Percentiles rank a stretch among this genome's conserved stretches.
phyloP scores from a whole-genome alignment of 768 basidiomycete genomes.

The Suillus brevipes region DNA sequence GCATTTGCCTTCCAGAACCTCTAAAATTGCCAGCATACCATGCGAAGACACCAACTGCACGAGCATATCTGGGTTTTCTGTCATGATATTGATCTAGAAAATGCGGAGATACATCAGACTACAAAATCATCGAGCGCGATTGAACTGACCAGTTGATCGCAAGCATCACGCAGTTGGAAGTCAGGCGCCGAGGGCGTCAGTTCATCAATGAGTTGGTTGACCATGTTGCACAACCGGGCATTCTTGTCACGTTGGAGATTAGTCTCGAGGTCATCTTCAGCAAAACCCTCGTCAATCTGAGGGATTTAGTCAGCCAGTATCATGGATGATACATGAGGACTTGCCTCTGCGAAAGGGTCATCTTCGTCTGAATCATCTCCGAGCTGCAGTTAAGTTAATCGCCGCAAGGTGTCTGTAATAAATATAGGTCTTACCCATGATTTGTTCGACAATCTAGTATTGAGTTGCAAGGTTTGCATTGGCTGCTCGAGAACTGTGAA shows the following conservation, averaged over 20 bases:
- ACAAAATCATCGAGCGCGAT: neutral
- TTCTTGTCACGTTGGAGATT: slow-evolving; percentile 93
- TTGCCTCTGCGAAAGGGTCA: slow-evolving; percentile 94
- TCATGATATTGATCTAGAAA: slow-evolving; percentile 69
- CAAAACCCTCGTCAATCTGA: slow-evolving; percentile 91
- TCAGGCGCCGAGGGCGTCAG: slow-evolving; percentile 81
- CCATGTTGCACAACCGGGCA: slow-evolving; percentile 78
- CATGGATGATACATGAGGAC: slow-evolving; percentile 2
- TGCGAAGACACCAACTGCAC: slow-evolving; percentile 87
- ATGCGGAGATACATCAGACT: slow-evolving; percentile 5
- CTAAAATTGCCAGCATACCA: slow-evolving; percentile 92
- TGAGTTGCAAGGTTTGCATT: slow-evolving; percentile 78
- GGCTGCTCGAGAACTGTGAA: slow-evolving; percentile 54
- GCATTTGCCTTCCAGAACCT: slow-evolving; percentile 86
- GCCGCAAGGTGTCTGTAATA: neutral
- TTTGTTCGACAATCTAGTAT: slow-evolving; percentile 82
- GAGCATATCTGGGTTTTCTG: slow-evolving; percentile 83
- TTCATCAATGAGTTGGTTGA: slow-evolving; percentile 85
- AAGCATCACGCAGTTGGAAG: slow-evolving; percentile 79
- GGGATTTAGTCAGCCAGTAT: slow-evolving; percentile 9
- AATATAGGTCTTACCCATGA: slow-evolving; percentile 66
- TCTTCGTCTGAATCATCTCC: slow-evolving; percentile 88
- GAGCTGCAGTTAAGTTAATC: slow-evolving; percentile 40
- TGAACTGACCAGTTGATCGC: slow-evolving; percentile 76
- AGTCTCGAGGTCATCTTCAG: slow-evolving; percentile 87